Percentiles rank a stretch among this genome's conserved stretches.
Conservation (phyloP, 1,284 basidiomycete genomes). For the Ustilago trichophora region DNA sequence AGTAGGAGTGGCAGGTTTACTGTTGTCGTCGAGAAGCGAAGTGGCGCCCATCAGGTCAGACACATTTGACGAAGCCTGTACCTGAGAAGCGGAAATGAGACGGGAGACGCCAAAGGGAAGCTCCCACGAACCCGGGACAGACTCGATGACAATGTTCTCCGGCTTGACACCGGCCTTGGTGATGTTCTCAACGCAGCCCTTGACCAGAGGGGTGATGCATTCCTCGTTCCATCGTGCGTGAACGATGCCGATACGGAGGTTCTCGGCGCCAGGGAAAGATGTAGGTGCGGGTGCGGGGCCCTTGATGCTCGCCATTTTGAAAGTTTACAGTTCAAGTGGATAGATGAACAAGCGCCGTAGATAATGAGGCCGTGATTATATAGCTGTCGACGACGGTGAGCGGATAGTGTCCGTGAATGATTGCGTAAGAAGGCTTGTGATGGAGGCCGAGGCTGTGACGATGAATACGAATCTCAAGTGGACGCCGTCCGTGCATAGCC, state of each 20-base stretch:
- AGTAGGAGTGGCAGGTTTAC: slow-evolving; percentile 19
- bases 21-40: slow-evolving; percentile 53
- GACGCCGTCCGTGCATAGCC: slow-evolving; percentile 10
- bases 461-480: too few relatives aligned
- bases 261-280: slow-evolving; percentile 57
- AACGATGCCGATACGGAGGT: slow-evolving; percentile 63
- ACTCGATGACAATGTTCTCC: slow-evolving; percentile 87
- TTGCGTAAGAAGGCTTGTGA: background rate
- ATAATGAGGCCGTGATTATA: background rate
- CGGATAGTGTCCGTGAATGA: background rate
- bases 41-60: slow-evolving; percentile 81
- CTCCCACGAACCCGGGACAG: slow-evolving; percentile 78
- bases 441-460: background rate
- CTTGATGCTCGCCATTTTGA: slow-evolving; percentile 55
- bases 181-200: slow-evolving; percentile 79
- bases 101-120: slow-evolving; percentile 55
- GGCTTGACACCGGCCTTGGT: slow-evolving; percentile 86
- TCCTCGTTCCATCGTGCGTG: slow-evolving; percentile 78
- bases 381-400: background rate
- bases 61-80: slow-evolving; percentile 77
- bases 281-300: slow-evolving; percentile 60
- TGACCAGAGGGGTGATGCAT: slow-evolving; percentile 83
- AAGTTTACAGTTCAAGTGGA: background rate
- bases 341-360: background rate
- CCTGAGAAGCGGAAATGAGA: slow-evolving; percentile 81